Evolutionary conservation across 2,329 filamentous ascomycete genomes (phyloP).

Genomic region (Aspergillus jensenii): DNA sequence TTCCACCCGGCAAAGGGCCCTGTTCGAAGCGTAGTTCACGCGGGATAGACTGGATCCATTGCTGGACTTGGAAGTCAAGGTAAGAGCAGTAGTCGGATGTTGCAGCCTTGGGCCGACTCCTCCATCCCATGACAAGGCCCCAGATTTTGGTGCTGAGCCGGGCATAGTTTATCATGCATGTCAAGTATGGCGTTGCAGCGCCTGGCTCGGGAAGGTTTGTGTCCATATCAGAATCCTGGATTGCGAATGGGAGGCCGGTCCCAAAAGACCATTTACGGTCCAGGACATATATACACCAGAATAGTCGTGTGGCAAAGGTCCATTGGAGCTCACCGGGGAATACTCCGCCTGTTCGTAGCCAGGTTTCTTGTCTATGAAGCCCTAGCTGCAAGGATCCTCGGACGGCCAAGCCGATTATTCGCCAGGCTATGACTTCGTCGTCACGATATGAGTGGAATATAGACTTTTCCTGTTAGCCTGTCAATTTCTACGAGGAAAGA

Average conservation of each 20-base stretch:
- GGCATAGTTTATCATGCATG: constrained; percentile 51
- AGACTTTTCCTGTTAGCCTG: constrained; percentile 19
- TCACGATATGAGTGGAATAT: constrained; percentile 46
- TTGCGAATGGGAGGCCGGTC: constrained; percentile 50
- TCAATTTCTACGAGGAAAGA: neutral
- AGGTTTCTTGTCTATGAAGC: constrained; percentile 48
- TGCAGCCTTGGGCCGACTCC: constrained; percentile 27
- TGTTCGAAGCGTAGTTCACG: constrained; percentile 42
- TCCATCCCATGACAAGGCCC: constrained; percentile 45
- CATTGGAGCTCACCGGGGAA: constrained; percentile 39
- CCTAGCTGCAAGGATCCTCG: constrained; percentile 51
- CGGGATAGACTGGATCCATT: constrained; percentile 50
- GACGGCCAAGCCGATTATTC: constrained; percentile 48
- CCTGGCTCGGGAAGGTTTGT: constrained; percentile 48
- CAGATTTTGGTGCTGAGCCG: constrained; percentile 49
- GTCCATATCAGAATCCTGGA: constrained; percentile 53
- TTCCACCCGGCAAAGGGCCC: constrained; percentile 22
- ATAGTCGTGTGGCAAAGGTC: constrained; percentile 40
- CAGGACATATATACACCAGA: constrained; percentile 55
- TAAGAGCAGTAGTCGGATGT: constrained; percentile 42
- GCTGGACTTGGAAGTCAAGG: constrained; percentile 45
- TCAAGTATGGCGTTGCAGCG: constrained; percentile 41
- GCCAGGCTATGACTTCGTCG: constrained; percentile 52
- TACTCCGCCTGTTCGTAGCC: constrained; percentile 34
- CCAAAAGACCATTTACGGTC: constrained; percentile 56